Evolutionary conservation across 768 basidiomycete genomes (phyloP).

Genomic region (Kwoniella dejecticola): DNA sequence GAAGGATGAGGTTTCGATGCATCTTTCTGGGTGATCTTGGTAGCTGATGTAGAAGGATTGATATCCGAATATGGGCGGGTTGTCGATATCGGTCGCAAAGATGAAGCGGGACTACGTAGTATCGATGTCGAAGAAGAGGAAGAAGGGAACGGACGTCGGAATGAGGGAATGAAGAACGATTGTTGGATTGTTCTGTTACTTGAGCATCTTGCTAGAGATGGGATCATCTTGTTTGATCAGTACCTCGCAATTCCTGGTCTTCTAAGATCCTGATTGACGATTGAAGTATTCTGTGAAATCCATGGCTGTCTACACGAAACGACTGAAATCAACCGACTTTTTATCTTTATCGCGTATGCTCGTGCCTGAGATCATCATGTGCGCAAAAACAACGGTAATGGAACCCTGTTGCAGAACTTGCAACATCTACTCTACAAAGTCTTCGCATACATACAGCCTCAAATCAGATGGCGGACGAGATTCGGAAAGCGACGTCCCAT

Average conservation of each 20-base stretch:
- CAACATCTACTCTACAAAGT: no score
- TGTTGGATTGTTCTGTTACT: background rate
- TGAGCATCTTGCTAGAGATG: slow-evolving; percentile 5
- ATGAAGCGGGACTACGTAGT: background rate
- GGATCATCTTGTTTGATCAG: slow-evolving; percentile 1
- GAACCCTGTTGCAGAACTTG: no score
- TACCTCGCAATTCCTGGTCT: no score
- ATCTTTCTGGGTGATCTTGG: background rate
- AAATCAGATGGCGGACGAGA: no score
- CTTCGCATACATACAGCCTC: background rate
- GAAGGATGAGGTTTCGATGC: background rate
- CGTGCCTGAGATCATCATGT: no score
- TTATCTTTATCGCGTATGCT: no score
- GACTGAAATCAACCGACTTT: no score
- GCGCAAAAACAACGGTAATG: no score
- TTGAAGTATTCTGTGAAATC: no score
- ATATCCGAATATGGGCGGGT: background rate
- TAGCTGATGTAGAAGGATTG: background rate
- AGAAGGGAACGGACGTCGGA: background rate
- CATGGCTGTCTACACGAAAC: background rate
- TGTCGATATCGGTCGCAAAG: background rate
- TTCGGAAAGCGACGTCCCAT: no score
- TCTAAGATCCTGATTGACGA: no score
- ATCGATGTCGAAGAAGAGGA: background rate
- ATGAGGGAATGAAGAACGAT: slow-evolving; percentile 10